Percentiles rank a stretch among this genome's conserved stretches.
phyloP scores from a whole-genome alignment of 352 stramenopile genomes.

The Phytopythium cucurbitacearum region DNA sequence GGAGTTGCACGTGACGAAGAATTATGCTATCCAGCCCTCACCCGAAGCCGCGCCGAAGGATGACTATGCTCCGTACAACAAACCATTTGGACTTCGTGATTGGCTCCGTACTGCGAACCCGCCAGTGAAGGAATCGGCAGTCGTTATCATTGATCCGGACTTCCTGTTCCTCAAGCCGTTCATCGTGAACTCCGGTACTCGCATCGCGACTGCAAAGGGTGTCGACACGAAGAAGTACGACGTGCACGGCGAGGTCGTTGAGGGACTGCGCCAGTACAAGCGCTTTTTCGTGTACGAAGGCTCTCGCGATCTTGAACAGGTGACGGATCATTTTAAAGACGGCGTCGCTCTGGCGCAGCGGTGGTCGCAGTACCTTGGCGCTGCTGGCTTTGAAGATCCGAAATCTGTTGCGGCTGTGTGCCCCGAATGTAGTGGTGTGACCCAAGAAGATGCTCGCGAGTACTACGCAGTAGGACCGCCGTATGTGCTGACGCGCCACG shows the following conservation, averaged over 20 bases:
- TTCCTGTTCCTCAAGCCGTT: slow-evolving; percentile 75
- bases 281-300: slow-evolving; percentile 78
- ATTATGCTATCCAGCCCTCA: slow-evolving; percentile 35
- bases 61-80: slow-evolving; percentile 59
- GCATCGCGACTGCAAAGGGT: slow-evolving; percentile 42
- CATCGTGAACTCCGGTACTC: slow-evolving; percentile 47
- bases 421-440: slow-evolving; percentile 41
- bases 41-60: slow-evolving; percentile 14
- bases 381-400: slow-evolving; percentile 31
- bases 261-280: slow-evolving; percentile 79
- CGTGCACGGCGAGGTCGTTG: slow-evolving; percentile 54
- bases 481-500: slow-evolving; percentile 49
- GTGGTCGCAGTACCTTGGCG: slow-evolving; percentile 28
- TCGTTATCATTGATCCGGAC: slow-evolving; percentile 67
- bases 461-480: slow-evolving; percentile 54
- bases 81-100: slow-evolving; percentile 65
- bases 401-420: slow-evolving; percentile 24
- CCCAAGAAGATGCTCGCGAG: slow-evolving; percentile 33
- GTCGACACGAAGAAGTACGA: slow-evolving; percentile 62
- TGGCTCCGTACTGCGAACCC: slow-evolving; percentile 67
- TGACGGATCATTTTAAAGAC: slow-evolving; percentile 36
- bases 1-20: slow-evolving; percentile 53
- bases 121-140: slow-evolving; percentile 38
- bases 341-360: slow-evolving; percentile 60
- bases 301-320: slow-evolving; percentile 17